phyloP scores from a whole-genome alignment of 106 monocot species.

The Iris macrosiphon region DNA sequence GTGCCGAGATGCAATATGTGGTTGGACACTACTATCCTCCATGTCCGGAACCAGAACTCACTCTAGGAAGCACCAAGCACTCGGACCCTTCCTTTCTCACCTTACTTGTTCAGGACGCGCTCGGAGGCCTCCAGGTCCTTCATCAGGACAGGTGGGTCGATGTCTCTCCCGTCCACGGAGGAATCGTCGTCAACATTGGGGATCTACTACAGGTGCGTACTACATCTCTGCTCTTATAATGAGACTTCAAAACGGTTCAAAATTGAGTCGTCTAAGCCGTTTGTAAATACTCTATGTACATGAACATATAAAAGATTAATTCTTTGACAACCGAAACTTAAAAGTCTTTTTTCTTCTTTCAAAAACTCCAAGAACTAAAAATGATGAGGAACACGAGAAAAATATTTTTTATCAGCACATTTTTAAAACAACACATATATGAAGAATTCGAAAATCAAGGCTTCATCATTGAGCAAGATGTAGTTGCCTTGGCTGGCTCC shows the following conservation, averaged over 20 bases:
- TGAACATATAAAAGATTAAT: not conserved
- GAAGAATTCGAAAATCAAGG: no score
- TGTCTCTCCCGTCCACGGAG: constrained; percentile 32
- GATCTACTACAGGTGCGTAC: constrained; percentile 71
- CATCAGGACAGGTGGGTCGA: constrained; percentile 40
- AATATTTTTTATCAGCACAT: no score
- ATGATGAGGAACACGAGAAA: no score
- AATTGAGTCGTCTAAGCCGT: no score
- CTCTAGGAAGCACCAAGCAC: constrained; percentile 54
- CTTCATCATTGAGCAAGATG: no score
- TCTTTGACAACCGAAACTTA: no score
- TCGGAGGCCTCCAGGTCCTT: constrained; percentile 61
- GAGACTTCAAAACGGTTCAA: no score
- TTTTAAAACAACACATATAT: no score
- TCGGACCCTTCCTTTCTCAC: constrained; percentile 50
- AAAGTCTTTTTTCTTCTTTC: no score
- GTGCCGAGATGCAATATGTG: constrained; percentile 24
- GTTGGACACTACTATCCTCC: constrained; percentile 65
- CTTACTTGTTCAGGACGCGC: constrained; percentile 52
- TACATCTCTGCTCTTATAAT: no score
- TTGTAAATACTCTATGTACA: not conserved
- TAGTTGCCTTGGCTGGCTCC: no score
- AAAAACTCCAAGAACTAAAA: no score
- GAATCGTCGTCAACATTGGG: constrained; percentile 51
- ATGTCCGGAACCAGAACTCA: constrained; percentile 59